Evolutionary conservation across 306 rosid genomes (phyloP).

Genomic region (Purshia tridentata): DNA sequence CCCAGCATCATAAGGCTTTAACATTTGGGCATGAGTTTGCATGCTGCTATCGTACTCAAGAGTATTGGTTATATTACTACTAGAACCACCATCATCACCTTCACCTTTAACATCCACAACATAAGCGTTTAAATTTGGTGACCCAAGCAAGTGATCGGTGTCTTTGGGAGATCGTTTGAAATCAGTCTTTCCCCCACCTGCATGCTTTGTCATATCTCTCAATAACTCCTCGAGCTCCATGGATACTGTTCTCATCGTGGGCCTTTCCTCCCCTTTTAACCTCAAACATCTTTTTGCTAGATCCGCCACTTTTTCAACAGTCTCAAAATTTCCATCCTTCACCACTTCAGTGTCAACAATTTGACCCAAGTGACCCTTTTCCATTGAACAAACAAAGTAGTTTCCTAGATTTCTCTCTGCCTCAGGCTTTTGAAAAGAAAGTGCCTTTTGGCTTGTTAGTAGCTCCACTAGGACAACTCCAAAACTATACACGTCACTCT

Average conservation of each 20-base stretch:
- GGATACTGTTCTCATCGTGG: neutral
- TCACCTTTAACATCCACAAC: neutral
- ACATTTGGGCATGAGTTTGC: neutral
- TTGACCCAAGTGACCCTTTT: neutral
- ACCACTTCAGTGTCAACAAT: neutral
- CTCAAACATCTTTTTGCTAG: neutral
- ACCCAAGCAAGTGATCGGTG: neutral
- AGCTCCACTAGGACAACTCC: conserved; percentile 9
- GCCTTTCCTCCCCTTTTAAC: neutral
- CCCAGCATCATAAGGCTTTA: neutral
- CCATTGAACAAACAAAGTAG: conserved; percentile 4
- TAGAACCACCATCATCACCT: neutral
- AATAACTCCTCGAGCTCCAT: neutral
- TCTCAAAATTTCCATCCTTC: neutral
- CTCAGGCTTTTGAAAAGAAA: conserved; percentile 5
- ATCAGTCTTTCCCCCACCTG: neutral
- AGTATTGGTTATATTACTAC: neutral
- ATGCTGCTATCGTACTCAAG: conserved; percentile 9
- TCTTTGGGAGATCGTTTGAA: neutral
- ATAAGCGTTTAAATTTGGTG: neutral
- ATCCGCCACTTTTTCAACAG: neutral
- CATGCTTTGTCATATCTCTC: too few species aligned
- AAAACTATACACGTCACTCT: conserved; percentile 14
- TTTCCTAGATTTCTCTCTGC: neutral
- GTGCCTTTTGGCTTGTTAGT: neutral